Evolutionary conservation across 2,329 filamentous ascomycete genomes (phyloP).

Genomic region (Trichoderma aggressivum): DNA sequence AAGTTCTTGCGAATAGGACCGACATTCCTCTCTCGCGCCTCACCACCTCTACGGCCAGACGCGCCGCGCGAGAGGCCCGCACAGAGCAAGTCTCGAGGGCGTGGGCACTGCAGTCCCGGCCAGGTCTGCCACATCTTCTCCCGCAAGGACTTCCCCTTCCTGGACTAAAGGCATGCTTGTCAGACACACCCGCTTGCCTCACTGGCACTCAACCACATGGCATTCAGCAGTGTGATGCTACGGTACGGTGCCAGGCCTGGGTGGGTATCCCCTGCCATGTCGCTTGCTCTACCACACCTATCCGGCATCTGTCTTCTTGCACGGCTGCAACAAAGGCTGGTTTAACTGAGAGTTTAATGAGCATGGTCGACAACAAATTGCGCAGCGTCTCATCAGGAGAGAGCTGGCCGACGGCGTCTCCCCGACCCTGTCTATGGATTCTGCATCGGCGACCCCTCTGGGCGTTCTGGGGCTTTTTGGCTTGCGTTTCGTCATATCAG

Average conservation of each 20-base stretch:
- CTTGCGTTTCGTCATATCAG: not conserved
- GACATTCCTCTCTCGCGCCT: conserved; percentile 5
- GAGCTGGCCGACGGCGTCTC: not conserved
- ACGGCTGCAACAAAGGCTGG: not conserved
- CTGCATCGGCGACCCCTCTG: not conserved
- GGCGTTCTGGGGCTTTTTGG: not conserved
- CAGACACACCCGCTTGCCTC: conserved; percentile 5
- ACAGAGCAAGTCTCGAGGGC: not conserved
- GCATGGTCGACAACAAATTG: not conserved
- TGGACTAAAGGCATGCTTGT: conserved; percentile 11
- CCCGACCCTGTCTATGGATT: not conserved
- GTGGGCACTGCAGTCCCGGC: not conserved
- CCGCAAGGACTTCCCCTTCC: conserved; percentile 17
- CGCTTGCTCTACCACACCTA: not conserved
- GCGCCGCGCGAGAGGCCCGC: not conserved
- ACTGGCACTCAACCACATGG: conserved; percentile 18
- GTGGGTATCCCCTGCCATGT: conserved; percentile 6
- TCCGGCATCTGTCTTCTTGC: not conserved
- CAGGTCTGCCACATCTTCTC: not conserved
- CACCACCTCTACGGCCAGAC: not conserved
- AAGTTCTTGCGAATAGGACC: not conserved
- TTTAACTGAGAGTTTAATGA: not conserved
- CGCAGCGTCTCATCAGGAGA: not conserved
- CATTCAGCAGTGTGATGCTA: conserved; percentile 1
- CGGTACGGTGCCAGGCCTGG: conserved; percentile 1